These are phyloP conservation scores for Cylindricascospora bacillispora DNA, from an alignment of 1,139 yeast species.

Conservation along the genomic window DNA sequence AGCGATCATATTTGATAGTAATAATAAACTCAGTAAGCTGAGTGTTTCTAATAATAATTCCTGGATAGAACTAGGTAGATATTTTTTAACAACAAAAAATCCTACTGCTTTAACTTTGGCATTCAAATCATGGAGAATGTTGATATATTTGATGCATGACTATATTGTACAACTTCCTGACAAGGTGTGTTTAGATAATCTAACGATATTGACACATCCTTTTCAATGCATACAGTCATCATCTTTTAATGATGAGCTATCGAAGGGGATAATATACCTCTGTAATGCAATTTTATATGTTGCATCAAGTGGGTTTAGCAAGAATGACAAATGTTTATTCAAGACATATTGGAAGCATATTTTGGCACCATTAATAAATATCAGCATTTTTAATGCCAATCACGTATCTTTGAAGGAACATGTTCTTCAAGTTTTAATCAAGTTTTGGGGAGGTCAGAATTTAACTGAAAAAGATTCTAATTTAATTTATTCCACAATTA, in stretches of 20 bases:
- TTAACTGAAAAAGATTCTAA: constrained; percentile 5
- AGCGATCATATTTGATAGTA: constrained; percentile 17
- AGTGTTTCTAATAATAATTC: constrained; percentile 4
- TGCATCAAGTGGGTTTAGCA: constrained; percentile 3
- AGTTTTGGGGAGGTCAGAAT: constrained; percentile 3
- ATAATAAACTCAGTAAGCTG: constrained; percentile 5
- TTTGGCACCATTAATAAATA: constrained; percentile 8
- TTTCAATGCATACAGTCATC: constrained; percentile 5
- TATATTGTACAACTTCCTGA: constrained; percentile 4
- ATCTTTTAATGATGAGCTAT: constrained; percentile 2
- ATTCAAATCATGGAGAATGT: constrained; percentile 20
- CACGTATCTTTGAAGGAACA: constrained; percentile 4
- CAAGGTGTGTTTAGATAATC: constrained; percentile 3
- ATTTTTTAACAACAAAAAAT: constrained; percentile 8
- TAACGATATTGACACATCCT: constrained; percentile 9
- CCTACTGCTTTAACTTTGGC: constrained; percentile 10
- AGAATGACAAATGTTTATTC: constrained; percentile 2
- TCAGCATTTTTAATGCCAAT: constrained; percentile 3
- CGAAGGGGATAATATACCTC: constrained; percentile 4
- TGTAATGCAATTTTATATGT: constrained; percentile 10
- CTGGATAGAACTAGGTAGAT: constrained; percentile 16
- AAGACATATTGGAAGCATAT: constrained; percentile 9
- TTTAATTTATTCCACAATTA: too few species aligned
- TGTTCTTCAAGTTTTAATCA: constrained; percentile 5
- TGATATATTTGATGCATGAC: constrained; percentile 13